phyloP scores from a whole-genome alignment of 441 rosid species.

The Populus hybrid region DNA sequence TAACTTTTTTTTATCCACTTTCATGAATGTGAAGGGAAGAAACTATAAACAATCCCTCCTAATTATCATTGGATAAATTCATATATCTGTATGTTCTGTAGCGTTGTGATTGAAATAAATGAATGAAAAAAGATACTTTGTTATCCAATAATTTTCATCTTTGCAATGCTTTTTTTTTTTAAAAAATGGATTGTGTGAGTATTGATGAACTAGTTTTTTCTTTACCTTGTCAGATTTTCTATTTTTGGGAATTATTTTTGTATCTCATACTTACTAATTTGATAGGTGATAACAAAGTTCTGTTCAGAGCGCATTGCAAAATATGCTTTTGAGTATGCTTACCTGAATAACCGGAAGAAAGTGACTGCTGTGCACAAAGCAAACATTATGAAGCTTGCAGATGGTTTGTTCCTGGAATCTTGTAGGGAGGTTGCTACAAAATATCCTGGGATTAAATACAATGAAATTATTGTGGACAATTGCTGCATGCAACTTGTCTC shows the following conservation, averaged over 20 bases:
- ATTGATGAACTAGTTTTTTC: neutral
- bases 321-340: conserved; percentile 95
- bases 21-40: neutral
- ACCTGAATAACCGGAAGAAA: conserved; percentile 91
- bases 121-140: neutral
- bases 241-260: neutral
- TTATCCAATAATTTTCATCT: neutral
- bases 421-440: conserved; percentile 85
- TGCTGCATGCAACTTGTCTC: conserved; percentile 99
- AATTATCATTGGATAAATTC: neutral
- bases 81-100: neutral
- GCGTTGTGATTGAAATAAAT: neutral
- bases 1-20: neutral
- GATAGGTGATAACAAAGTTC: conserved; percentile 17
- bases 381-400: conserved; percentile 96
- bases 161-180: neutral
- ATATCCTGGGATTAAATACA: conserved; percentile 82
- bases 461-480: conserved; percentile 92
- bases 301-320: no score
- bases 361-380: conserved; percentile 98
- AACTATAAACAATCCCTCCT: neutral
- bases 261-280: conserved; percentile 2
- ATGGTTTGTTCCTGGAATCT: conserved; percentile 90
- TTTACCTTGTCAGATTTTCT: neutral
- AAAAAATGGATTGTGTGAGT: neutral